These are phyloP conservation scores for Pholiota adiposa DNA, from an alignment of 1,284 basidiomycete species.

Conservation along the genomic window DNA sequence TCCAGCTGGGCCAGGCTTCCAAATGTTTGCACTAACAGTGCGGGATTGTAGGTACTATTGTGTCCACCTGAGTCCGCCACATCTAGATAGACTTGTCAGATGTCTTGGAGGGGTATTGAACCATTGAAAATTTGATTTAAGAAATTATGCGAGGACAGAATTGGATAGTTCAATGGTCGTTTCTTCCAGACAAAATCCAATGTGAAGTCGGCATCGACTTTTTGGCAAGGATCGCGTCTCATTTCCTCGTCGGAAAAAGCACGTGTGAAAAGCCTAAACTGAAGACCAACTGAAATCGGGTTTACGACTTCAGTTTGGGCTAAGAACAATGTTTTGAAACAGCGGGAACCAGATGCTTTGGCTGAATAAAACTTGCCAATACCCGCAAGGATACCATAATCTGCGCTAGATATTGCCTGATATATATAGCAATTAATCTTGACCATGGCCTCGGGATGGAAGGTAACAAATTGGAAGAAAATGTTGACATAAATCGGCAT, in stretches of 20 bases:
- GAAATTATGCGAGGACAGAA: no score
- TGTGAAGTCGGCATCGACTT: background rate
- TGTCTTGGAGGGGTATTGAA: background rate
- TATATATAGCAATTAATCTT: background rate
- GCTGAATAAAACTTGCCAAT: background rate
- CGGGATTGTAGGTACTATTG: no score
- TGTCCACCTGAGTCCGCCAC: background rate
- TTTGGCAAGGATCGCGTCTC: background rate
- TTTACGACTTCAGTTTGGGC: background rate
- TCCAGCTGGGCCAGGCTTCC: background rate
- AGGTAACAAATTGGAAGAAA: conserved; percentile 1
- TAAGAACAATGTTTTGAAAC: background rate
- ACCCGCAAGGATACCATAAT: background rate
- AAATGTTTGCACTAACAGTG: background rate
- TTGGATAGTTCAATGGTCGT: background rate
- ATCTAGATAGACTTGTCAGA: background rate
- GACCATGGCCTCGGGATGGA: conserved; percentile 1
- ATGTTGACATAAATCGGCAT: background rate
- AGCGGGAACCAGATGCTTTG: background rate
- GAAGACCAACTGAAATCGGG: background rate
- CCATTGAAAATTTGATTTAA: background rate
- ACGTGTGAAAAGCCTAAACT: background rate
- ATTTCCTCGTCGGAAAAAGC: background rate
- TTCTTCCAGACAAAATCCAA: background rate
- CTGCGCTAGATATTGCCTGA: background rate